A percentile compares a stretch with the other conserved stretches of the same genome.
phyloP scores from a whole-genome alignment of 2,329 filamentous ascomycete genomes.

The Diaporthe vaccinii region DNA sequence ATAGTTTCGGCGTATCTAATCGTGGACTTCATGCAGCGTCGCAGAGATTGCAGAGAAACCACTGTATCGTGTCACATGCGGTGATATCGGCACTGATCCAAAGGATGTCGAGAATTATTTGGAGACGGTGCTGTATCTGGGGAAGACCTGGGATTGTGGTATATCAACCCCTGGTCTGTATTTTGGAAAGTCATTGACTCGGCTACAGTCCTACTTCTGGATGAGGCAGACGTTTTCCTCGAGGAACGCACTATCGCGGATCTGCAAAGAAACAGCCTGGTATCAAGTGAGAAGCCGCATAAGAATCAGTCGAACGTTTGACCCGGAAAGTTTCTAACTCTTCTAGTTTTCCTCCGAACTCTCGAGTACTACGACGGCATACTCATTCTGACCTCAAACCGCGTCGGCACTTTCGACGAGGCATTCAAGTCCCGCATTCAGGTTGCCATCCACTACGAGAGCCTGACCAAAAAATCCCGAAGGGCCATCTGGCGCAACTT shows the following conservation, averaged over 20 bases:
- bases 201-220: slow-evolving; percentile 49
- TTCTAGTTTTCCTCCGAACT: slow-evolving; percentile 47
- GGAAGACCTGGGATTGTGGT: slow-evolving; percentile 48
- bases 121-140: slow-evolving; percentile 48
- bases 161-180: rapidly evolving
- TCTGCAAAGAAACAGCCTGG: slow-evolving; percentile 50
- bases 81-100: slow-evolving; percentile 50
- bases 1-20: neutral
- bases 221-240: slow-evolving; percentile 54
- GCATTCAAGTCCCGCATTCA: slow-evolving; percentile 52
- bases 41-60: slow-evolving; percentile 53
- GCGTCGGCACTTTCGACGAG: slow-evolving; percentile 50
- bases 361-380: slow-evolving; percentile 50
- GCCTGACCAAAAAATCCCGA: slow-evolving; percentile 39
- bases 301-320: rapidly evolving
- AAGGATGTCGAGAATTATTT: slow-evolving; percentile 51
- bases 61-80: slow-evolving; percentile 53
- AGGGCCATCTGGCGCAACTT: slow-evolving; percentile 48
- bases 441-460: slow-evolving; percentile 47
- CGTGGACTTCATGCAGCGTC: slow-evolving; percentile 41
- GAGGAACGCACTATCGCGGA: slow-evolving; percentile 47
- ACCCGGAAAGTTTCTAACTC: rapidly evolving
- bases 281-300: slow-evolving; percentile 42
- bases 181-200: neutral
- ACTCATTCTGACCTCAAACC: slow-evolving; percentile 50